Evolutionary conservation across 192 early-diverging fungal species (phyloP).

Genomic region (Coemansia sp.): DNA sequence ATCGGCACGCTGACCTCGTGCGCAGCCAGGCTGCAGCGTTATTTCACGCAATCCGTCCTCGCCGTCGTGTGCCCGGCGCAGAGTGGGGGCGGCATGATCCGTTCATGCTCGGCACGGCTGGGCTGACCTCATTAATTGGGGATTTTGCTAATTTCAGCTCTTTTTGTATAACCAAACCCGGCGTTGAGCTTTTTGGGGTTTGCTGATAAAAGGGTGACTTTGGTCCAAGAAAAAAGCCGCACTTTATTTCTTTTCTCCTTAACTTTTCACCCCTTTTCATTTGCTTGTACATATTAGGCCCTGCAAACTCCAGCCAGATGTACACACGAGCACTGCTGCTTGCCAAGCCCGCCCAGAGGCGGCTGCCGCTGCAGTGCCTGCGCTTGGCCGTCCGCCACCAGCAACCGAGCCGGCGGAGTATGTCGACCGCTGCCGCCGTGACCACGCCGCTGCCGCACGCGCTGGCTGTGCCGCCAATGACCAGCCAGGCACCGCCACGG

Average conservation of each 20-base stretch:
- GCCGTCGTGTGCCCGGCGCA: not conserved
- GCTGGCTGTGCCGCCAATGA: not conserved
- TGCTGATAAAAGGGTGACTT: not conserved
- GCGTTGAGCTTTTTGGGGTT: constrained; percentile 1
- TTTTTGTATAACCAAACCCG: too few relatives aligned
- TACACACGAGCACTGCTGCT: constrained; percentile 7
- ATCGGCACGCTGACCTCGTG: too few relatives aligned
- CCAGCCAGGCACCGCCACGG: not conserved
- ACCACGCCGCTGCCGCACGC: not conserved
- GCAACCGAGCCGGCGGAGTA: constrained; percentile 3
- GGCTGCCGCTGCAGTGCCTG: not conserved
- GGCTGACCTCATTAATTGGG: not conserved
- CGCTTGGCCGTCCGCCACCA: not conserved
- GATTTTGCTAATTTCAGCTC: not conserved
- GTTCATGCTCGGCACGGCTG: too few relatives aligned
- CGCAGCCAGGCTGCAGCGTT: not conserved
- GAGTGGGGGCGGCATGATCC: too few relatives aligned
- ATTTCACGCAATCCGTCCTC: not conserved
- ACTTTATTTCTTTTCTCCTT: not conserved
- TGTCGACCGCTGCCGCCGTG: constrained; percentile 2
- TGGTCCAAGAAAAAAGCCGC: not conserved
- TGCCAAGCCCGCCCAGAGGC: not conserved
- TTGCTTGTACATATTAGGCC: not conserved
- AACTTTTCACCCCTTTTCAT: not conserved
- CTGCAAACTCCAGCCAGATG: not conserved